phyloP scores from a whole-genome alignment of 202 grass and related monocot genomes.

The Panicum hallii region DNA sequence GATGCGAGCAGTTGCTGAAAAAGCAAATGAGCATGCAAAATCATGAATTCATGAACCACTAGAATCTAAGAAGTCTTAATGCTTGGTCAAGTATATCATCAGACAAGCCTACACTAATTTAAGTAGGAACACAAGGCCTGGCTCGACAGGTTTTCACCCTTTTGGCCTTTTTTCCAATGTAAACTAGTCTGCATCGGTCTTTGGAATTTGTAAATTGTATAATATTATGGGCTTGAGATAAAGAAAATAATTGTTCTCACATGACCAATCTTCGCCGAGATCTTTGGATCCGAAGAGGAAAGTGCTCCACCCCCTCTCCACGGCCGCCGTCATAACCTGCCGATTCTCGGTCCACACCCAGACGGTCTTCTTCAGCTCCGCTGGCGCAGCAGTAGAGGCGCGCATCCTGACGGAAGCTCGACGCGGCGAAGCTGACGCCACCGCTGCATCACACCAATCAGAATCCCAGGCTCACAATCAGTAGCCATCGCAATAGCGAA shows the following conservation, averaged over 20 bases:
- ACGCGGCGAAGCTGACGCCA: not conserved
- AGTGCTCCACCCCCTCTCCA: slow-evolving; percentile 93
- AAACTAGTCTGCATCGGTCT: not conserved
- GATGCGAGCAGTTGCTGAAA: slow-evolving; percentile 77
- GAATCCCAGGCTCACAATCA: slow-evolving; percentile 26
- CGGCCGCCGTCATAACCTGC: slow-evolving; percentile 79
- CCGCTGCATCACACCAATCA: slow-evolving; percentile 39
- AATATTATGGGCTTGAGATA: not conserved
- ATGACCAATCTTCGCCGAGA: slow-evolving; percentile 79
- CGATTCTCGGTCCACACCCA: slow-evolving; percentile 93
- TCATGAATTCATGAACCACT: not conserved
- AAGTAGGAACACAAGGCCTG: not conserved
- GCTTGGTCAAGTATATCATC: not conserved
- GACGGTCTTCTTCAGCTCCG: slow-evolving; percentile 59
- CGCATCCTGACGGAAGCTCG: slow-evolving; percentile 50
- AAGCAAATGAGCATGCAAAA: not conserved
- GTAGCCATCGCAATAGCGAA: not conserved
- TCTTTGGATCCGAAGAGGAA: slow-evolving; percentile 86
- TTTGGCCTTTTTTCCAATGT: not conserved
- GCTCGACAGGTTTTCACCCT: not conserved
- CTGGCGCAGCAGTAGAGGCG: not conserved
- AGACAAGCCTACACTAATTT: not conserved
- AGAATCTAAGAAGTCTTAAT: not conserved
- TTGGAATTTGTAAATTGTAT: not conserved
- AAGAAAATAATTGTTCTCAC: slow-evolving; percentile 46